Evolutionary conservation across 139 green algal genomes (phyloP).

Genomic region (Chlamydomonas applanata): DNA sequence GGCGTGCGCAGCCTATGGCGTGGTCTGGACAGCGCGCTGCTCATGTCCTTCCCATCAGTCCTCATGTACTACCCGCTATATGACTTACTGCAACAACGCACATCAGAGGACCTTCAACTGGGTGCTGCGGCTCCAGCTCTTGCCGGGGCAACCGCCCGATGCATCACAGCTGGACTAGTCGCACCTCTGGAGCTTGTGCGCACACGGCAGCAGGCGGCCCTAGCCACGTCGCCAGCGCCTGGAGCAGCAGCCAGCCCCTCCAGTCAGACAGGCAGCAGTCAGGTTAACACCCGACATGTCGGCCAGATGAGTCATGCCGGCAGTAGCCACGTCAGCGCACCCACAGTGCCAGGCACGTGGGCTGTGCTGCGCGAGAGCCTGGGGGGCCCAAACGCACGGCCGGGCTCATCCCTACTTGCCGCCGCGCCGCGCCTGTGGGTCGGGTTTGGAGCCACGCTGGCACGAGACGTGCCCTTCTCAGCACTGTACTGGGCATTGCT

Average conservation of each 20-base stretch:
- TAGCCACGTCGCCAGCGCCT: neutral
- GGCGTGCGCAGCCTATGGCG: conserved; percentile 71
- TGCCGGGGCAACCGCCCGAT: conserved; percentile 65
- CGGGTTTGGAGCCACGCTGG: conserved; percentile 78
- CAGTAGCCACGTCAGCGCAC: neutral
- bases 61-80: conserved; percentile 96
- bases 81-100: conserved; percentile 66
- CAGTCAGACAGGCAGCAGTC: neutral
- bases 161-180: conserved; percentile 69
- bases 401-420: conserved; percentile 15
- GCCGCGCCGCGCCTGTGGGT: conserved; percentile 63
- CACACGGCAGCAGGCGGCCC: conserved; percentile 66
- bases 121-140: conserved; percentile 54
- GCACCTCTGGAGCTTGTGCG: conserved; percentile 83
- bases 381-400: neutral
- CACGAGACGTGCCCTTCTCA: conserved; percentile 91
- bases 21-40: conserved; percentile 68
- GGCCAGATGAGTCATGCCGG: neutral
- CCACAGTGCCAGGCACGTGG: neutral
- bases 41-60: conserved; percentile 83
- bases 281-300: neutral
- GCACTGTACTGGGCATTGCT: conserved; percentile 89
- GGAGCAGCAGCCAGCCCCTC: neutral
- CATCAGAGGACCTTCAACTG: conserved; percentile 7
- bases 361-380: neutral